A percentile compares a stretch with the other conserved stretches of the same genome.
Conservation (phyloP, 2,329 filamentous ascomycete species). For the Dothideomycetidae sp. region DNA sequence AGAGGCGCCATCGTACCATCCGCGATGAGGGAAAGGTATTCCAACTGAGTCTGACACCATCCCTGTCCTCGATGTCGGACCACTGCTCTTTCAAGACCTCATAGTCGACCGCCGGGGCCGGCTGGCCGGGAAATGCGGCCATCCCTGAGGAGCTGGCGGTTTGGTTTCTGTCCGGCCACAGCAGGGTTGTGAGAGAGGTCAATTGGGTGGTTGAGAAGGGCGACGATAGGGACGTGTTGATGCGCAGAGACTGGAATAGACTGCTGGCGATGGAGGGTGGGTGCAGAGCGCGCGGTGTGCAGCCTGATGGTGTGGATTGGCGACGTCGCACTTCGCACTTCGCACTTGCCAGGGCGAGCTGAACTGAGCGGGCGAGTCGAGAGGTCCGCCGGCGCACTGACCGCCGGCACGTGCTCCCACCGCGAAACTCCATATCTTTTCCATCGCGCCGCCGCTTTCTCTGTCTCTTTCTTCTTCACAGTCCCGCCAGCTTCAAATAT, state of each 20-base stretch:
- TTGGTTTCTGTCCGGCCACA: too few species aligned
- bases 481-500: constrained; percentile 38
- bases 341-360: constrained; percentile 8
- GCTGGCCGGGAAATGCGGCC: constrained; percentile 12
- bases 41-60: constrained; percentile 94
- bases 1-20: constrained; percentile 39
- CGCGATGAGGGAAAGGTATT: constrained; percentile 97
- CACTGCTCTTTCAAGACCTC: constrained; percentile 89
- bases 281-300: too few species aligned
- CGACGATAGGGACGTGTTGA: too few species aligned
- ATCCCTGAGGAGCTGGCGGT: constrained; percentile 8
- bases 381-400: too few species aligned
- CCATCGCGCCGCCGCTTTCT: constrained; percentile 19
- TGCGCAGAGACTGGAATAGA: too few species aligned
- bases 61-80: constrained; percentile 90
- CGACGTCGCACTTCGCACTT: constrained; percentile 9
- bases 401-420: background rate
- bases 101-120: constrained; percentile 58
- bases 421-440: background rate
- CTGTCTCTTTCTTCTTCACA: constrained; percentile 27
- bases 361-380: background rate
- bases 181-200: too few species aligned
- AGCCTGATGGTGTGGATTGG: too few species aligned
- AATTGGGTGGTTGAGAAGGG: constrained; percentile 1
- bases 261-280: too few species aligned